Percentiles rank a stretch among this genome's conserved stretches.
These are phyloP conservation scores for Aureobasidium sp. DNA, from an alignment of 2,329 filamentous ascomycete genomes.

Conservation along the genomic window DNA sequence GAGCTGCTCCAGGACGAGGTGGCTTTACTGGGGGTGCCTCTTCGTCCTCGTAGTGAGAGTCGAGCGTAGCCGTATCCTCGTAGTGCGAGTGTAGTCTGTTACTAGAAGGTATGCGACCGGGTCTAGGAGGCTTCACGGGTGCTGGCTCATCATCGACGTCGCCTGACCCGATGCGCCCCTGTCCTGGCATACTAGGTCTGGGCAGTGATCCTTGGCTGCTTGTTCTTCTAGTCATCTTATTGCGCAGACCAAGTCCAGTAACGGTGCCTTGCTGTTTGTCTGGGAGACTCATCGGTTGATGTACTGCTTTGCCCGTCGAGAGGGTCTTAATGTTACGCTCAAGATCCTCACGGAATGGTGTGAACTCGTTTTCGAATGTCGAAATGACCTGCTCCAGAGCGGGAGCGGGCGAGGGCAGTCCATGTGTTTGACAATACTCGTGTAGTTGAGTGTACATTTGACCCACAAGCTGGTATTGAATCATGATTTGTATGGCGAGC, in stretches of 20 bases:
- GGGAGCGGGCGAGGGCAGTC: constrained; percentile 65
- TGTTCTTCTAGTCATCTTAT: constrained; percentile 23
- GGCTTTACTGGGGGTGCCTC: constrained; percentile 28
- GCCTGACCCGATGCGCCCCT: background rate
- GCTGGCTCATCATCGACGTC: constrained; percentile 27
- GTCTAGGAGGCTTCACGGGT: constrained; percentile 29
- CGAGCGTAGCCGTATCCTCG: background rate
- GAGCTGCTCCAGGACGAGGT: constrained; percentile 25
- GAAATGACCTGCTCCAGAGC: constrained; percentile 65
- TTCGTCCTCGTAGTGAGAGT: constrained; percentile 22
- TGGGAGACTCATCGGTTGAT: constrained; percentile 47
- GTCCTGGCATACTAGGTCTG: constrained; percentile 4
- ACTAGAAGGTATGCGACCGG: constrained; percentile 19
- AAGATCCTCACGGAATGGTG: constrained; percentile 56
- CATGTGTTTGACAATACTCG: constrained; percentile 61
- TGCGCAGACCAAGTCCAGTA: constrained; percentile 43
- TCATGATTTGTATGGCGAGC: constrained; percentile 61
- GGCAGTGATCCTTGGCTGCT: constrained; percentile 16
- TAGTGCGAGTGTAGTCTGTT: background rate
- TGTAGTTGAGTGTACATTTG: constrained; percentile 72
- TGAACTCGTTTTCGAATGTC: constrained; percentile 58
- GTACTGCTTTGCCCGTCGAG: constrained; percentile 59
- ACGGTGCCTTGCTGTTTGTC: constrained; percentile 39
- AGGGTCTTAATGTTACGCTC: constrained; percentile 58
- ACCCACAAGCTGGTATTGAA: constrained; percentile 71